These are phyloP conservation scores for Verbena officinalis DNA, from an alignment of 257 asterid species.

Conservation along the genomic window DNA sequence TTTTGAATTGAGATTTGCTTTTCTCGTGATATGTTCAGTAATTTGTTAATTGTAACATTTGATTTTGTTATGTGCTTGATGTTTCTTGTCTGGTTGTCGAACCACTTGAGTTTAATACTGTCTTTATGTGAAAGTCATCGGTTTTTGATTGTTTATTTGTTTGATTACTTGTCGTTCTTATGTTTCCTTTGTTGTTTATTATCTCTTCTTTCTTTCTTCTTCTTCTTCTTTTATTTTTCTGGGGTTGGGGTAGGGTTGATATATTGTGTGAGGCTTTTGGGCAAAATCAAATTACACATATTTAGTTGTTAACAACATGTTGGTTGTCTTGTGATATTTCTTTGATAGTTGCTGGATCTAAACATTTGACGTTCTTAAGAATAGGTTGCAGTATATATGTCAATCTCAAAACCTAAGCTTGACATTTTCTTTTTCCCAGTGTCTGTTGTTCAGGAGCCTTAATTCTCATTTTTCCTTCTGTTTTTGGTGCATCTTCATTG, in stretches of 20 bases:
- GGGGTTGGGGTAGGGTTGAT: neutral
- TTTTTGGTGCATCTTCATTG: neutral
- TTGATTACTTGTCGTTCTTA: neutral
- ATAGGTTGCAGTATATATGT: neutral
- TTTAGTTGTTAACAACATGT: neutral
- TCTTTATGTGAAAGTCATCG: no score
- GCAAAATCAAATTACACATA: neutral
- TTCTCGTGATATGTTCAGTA: neutral
- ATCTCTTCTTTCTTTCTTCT: no score
- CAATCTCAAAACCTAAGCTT: conserved; percentile 12
- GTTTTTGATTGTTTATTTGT: no score
- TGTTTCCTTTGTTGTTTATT: neutral
- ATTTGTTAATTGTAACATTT: neutral
- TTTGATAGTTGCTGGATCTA: conserved; percentile 23
- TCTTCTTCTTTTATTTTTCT: neutral
- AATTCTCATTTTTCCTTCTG: conserved; percentile 9
- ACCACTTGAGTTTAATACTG: no score
- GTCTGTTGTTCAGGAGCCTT: neutral
- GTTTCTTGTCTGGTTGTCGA: neutral
- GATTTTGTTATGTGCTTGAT: neutral
- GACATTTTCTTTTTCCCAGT: conserved; percentile 24
- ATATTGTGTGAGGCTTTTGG: neutral
- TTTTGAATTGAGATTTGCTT: conserved; percentile 1
- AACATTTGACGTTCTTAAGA: conserved; percentile 10
- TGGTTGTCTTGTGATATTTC: conserved; percentile 6